These are phyloP conservation scores for Suillus americanus DNA, from an alignment of 768 basidiomycete genomes.

Conservation along the genomic window DNA sequence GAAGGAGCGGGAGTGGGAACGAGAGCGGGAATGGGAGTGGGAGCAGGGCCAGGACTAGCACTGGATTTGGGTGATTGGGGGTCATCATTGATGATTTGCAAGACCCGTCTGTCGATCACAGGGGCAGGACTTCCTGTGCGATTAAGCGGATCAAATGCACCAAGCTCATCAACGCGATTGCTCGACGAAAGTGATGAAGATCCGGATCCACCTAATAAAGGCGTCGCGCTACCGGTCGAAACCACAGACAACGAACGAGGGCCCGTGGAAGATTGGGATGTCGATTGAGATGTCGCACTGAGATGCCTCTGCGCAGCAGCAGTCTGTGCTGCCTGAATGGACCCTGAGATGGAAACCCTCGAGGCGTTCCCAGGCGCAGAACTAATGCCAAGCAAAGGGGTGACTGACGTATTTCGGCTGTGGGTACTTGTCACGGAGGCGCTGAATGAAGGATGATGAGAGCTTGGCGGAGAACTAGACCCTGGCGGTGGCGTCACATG, in stretches of 20 bases:
- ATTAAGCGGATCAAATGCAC: slow-evolving; percentile 15
- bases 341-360: slow-evolving; percentile 45
- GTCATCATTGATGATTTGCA: slow-evolving; percentile 28
- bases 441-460: slow-evolving; percentile 1
- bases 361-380: slow-evolving; percentile 22
- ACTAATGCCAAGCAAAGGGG: slow-evolving; percentile 22
- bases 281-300: slow-evolving; percentile 5
- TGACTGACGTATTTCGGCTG: slow-evolving; percentile 25
- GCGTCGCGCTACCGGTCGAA: slow-evolving; percentile 9
- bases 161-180: slow-evolving; percentile 20
- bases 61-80: slow-evolving; percentile 20
- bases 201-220: slow-evolving; percentile 1
- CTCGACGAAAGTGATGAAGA: slow-evolving; percentile 4
- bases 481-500: slow-evolving; percentile 33
- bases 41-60: background rate
- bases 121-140: slow-evolving; percentile 23
- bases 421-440: slow-evolving; percentile 14
- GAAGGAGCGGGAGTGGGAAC: background rate
- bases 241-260: slow-evolving; percentile 22
- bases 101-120: slow-evolving; percentile 21
- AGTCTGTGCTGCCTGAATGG: slow-evolving; percentile 35
- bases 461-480: slow-evolving; percentile 28
- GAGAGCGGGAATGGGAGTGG: background rate
- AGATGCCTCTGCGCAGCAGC: slow-evolving; percentile 7
- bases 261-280: slow-evolving; percentile 8